Evolutionary conservation across 495 filamentous ascomycete species (phyloP).

Genomic region (Trypethelium eluteriae): DNA sequence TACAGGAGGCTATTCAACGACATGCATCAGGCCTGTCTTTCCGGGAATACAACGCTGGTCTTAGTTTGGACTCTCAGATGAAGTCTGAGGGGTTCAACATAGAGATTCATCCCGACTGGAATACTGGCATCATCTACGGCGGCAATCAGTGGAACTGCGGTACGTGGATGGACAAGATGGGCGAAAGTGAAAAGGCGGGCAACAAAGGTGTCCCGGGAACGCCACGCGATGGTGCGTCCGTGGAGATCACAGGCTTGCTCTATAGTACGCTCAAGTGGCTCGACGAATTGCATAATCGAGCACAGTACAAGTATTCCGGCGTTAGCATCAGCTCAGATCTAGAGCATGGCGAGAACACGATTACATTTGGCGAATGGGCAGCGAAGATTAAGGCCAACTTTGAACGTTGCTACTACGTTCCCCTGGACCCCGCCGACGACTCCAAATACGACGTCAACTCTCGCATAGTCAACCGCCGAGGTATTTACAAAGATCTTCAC

Average conservation of each 20-base stretch:
- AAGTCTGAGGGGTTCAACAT: conserved; percentile 84
- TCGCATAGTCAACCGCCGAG: conserved; percentile 71
- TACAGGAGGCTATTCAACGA: conserved; percentile 86
- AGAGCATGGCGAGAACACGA: conserved; percentile 44
- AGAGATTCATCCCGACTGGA: conserved; percentile 85
- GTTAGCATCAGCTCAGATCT: conserved; percentile 47
- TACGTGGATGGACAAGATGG: conserved; percentile 99
- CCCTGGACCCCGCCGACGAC: conserved; percentile 59
- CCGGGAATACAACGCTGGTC: conserved; percentile 88
- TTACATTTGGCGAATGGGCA: conserved; percentile 78
- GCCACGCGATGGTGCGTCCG: conserved; percentile 86
- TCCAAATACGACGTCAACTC: conserved; percentile 70
- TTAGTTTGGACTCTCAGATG: conserved; percentile 86
- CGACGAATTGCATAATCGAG: conserved; percentile 52
- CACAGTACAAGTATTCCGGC: conserved; percentile 60
- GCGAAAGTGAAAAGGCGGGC: conserved; percentile 84
- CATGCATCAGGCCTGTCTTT: conserved; percentile 87
- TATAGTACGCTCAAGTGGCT: conserved; percentile 87
- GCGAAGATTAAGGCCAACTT: conserved; percentile 74
- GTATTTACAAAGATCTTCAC: conserved; percentile 97
- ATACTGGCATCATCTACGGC: conserved; percentile 84
- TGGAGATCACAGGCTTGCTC: conserved; percentile 87
- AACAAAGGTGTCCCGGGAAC: conserved; percentile 95
- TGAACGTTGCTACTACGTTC: conserved; percentile 83
- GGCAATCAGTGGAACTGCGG: conserved; percentile 93